Percentiles rank a stretch among this genome's conserved stretches.
These are phyloP conservation scores for Stachybotrys echinatus DNA, from an alignment of 2,329 filamentous ascomycete species.

Conservation along the genomic window DNA sequence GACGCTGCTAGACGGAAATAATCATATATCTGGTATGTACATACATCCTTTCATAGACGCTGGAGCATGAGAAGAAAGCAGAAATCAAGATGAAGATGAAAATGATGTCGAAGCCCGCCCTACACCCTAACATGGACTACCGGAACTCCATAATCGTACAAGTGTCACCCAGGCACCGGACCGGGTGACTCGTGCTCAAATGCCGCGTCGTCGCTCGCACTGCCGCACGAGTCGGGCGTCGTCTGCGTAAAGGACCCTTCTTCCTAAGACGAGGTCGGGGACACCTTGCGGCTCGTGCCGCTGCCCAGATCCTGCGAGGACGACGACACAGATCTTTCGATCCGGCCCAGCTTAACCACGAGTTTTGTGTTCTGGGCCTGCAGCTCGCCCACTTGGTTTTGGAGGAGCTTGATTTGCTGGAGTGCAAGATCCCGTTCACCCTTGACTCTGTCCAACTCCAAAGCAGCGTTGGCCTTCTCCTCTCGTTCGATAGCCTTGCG, in stretches of 20 bases:
- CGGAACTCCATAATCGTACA: not conserved
- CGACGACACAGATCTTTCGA: conserved; percentile 32
- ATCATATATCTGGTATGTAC: not conserved
- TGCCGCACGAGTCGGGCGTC: not conserved
- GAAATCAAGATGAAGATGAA: too few relatives aligned
- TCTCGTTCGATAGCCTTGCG: conserved; percentile 49
- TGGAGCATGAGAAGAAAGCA: not conserved
- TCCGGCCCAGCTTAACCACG: conserved; percentile 46
- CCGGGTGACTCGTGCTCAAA: not conserved
- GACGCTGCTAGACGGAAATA: not conserved
- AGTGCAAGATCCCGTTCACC: conserved; percentile 47
- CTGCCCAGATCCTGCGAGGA: conserved; percentile 8
- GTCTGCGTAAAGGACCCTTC: not conserved
- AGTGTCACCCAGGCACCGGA: not conserved
- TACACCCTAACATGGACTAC: too few relatives aligned
- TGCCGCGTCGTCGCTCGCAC: not conserved
- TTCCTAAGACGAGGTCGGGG: not conserved
- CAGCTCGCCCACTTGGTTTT: conserved; percentile 48
- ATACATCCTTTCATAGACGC: not conserved
- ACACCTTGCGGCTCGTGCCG: conserved; percentile 1
- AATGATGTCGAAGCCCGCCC: too few relatives aligned
- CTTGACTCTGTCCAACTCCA: conserved; percentile 47
- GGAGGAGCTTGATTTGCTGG: conserved; percentile 50
- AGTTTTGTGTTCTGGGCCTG: conserved; percentile 57
- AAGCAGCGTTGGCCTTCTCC: conserved; percentile 40